Evolutionary conservation across 352 stramenopile species (phyloP).

Genomic region (Blastocystis sp.): DNA sequence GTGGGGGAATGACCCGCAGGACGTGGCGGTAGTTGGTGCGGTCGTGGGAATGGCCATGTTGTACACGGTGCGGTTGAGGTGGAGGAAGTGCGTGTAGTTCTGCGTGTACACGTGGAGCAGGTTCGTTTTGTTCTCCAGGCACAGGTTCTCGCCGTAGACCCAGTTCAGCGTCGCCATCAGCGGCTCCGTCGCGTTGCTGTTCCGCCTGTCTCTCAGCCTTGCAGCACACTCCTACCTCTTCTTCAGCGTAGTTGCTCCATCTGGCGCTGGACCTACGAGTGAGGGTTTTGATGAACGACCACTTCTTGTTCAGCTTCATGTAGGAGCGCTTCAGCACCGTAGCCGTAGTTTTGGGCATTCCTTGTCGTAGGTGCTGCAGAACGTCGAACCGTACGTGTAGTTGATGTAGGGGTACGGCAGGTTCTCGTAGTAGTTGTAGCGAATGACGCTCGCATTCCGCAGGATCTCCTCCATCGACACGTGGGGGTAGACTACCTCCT

Average conservation of each 20-base stretch:
- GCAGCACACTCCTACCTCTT: neutral
- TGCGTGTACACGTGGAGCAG: constrained; percentile 42
- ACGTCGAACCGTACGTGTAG: constrained; percentile 5
- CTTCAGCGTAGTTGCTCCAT: constrained; percentile 30
- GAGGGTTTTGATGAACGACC: neutral
- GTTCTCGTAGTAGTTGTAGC: constrained; percentile 4
- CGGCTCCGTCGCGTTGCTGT: neutral
- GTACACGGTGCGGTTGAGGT: constrained; percentile 5
- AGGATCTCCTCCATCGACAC: constrained; percentile 36
- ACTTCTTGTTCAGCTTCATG: constrained; percentile 25
- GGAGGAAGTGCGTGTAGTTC: constrained; percentile 52
- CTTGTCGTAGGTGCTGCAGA: neutral
- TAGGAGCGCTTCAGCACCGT: constrained; percentile 27
- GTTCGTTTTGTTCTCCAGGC: constrained; percentile 66
- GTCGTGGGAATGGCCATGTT: constrained; percentile 26
- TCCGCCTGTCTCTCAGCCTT: neutral
- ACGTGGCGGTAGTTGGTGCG: constrained; percentile 33
- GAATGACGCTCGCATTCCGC: constrained; percentile 38
- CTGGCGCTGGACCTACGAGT: neutral
- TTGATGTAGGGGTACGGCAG: constrained; percentile 3
- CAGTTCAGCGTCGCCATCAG: neutral
- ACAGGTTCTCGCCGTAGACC: constrained; percentile 50
- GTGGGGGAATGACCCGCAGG: constrained; percentile 39
- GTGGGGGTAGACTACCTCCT: constrained; percentile 15
- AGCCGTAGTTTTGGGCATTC: neutral